A percentile compares a stretch with the other conserved stretches of the same genome.
phyloP scores from a whole-genome alignment of 805 yeast species.

The Cyberlindnera japonica region DNA sequence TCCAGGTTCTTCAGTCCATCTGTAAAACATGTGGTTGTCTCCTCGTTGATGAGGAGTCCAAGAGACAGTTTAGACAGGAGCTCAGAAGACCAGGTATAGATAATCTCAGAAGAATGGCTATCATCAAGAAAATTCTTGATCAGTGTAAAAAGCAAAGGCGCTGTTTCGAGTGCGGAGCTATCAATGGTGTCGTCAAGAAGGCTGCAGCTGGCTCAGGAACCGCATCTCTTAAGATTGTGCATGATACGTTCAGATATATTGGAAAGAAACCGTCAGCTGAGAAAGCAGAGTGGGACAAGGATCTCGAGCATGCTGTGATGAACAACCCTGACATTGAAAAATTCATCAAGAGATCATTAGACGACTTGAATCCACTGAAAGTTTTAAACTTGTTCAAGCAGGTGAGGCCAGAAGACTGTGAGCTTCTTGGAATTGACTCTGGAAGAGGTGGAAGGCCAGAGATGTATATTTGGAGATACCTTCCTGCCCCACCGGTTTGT shows the following conservation, averaged over 20 bases:
- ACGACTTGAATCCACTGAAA: constrained; percentile 90
- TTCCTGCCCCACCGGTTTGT: constrained; percentile 99
- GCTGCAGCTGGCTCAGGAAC: constrained; percentile 90
- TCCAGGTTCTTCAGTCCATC: constrained; percentile 81
- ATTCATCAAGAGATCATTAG: constrained; percentile 81
- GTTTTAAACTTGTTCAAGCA: constrained; percentile 85
- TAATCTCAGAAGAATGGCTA: constrained; percentile 87
- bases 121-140: constrained; percentile 75
- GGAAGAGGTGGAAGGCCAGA: constrained; percentile 90
- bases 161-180: constrained; percentile 79
- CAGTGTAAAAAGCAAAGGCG: constrained; percentile 95
- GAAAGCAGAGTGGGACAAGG: constrained; percentile 81
- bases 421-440: constrained; percentile 85
- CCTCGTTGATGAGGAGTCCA: constrained; percentile 67
- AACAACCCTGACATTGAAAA: constrained; percentile 86
- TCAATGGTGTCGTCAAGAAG: constrained; percentile 96
- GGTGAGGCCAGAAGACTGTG: constrained; percentile 84
- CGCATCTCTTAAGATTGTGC: constrained; percentile 92
- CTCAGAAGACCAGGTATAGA: constrained; percentile 85
- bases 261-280: constrained; percentile 89
- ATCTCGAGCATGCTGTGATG: constrained; percentile 68
- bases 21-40: constrained; percentile 87
- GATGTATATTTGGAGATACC: constrained; percentile 92
- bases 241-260: constrained; percentile 92
- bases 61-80: constrained; percentile 68